phyloP scores from a whole-genome alignment of 257 asterid genomes.

The Handroanthus guayacan region DNA sequence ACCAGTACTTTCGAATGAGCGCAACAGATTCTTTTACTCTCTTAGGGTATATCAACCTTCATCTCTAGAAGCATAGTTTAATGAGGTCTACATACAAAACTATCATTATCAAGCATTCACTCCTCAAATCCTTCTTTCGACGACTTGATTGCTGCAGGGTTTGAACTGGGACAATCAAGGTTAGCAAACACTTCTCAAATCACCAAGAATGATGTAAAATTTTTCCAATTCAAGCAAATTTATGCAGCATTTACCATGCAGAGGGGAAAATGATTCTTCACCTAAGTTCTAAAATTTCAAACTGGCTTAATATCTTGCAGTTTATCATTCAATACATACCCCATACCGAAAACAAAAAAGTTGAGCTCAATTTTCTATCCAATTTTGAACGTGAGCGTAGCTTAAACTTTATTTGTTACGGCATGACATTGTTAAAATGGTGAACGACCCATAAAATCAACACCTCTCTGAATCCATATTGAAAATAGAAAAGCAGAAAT shows the following conservation, averaged over 20 bases:
- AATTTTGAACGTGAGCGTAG: not conserved
- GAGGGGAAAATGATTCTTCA: constrained; percentile 4
- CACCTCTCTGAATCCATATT: not conserved
- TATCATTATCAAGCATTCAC: constrained; percentile 5
- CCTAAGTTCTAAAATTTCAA: not conserved
- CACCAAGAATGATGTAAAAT: not conserved
- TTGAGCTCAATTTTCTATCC: not conserved
- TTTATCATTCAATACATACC: not conserved
- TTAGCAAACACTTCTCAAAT: not conserved
- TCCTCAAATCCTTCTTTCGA: not conserved
- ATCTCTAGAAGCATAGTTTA: constrained; percentile 7
- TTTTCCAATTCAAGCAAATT: not conserved
- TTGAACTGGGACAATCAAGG: not conserved
- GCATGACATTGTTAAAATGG: not conserved
- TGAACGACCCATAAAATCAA: not conserved
- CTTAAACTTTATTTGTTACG: not conserved
- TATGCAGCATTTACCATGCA: not conserved
- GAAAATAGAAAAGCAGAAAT: not conserved
- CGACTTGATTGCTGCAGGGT: not conserved
- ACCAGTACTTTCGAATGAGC: no score
- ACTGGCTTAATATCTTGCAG: constrained; percentile 11
- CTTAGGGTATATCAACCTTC: constrained; percentile 3
- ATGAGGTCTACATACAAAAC: not conserved
- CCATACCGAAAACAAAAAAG: not conserved
- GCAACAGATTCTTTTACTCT: not conserved